Evolutionary conservation across 768 basidiomycete genomes (phyloP).

Genomic region (Psilocybe cubensis): DNA sequence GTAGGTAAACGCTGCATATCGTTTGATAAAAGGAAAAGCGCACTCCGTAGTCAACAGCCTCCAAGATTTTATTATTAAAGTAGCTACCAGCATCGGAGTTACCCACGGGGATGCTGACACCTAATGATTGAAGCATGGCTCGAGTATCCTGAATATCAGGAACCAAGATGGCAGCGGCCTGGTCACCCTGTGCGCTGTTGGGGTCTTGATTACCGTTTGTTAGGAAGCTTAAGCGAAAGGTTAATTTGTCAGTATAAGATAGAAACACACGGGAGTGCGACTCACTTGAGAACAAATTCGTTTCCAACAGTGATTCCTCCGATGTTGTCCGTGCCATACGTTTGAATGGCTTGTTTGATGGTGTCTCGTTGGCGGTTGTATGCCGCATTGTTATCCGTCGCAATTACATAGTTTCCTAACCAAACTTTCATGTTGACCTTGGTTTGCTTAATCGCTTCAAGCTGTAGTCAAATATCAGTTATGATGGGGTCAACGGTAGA

Average conservation of each 20-base stretch:
- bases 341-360: constrained; percentile 71
- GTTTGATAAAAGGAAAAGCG: neutral
- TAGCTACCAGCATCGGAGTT: constrained; percentile 86
- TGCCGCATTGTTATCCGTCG: constrained; percentile 66
- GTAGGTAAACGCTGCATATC: neutral
- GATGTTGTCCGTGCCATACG: constrained; percentile 78
- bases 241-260: neutral
- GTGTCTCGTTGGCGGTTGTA: constrained; percentile 73
- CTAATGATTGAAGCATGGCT: constrained; percentile 55
- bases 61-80: constrained; percentile 74
- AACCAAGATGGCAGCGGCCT: constrained; percentile 66
- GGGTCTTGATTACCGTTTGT: constrained; percentile 52
- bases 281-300: constrained; percentile 83
- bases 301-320: constrained; percentile 90
- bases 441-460: constrained; percentile 90
- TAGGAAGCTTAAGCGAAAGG: constrained; percentile 53
- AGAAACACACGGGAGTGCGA: constrained; percentile 10
- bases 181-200: constrained; percentile 60
- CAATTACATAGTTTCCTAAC: constrained; percentile 69
- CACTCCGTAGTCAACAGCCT: constrained; percentile 71
- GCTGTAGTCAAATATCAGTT: constrained; percentile 31
- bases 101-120: constrained; percentile 69
- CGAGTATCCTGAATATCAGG: constrained; percentile 70
- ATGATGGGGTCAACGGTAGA: neutral
- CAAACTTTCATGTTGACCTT: constrained; percentile 86